Evolutionary conservation across 2,329 filamentous ascomycete genomes (phyloP).

Genomic region (Cadophora malorum): DNA sequence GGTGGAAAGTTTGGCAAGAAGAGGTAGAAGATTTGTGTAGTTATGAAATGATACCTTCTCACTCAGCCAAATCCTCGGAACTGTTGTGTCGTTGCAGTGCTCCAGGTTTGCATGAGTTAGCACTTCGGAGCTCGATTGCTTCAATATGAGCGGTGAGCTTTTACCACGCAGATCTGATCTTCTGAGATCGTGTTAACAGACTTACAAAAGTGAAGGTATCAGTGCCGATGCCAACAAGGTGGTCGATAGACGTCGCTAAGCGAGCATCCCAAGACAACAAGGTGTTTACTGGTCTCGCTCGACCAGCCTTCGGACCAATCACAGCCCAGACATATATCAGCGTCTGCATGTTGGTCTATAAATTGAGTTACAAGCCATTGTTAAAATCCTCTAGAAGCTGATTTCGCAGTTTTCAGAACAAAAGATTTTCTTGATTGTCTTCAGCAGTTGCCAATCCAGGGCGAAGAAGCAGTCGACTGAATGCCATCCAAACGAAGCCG

Average conservation of each 20-base stretch:
- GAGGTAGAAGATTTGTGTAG: conserved; percentile 16
- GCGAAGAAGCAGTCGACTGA: not conserved
- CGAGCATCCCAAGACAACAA: conserved; percentile 8
- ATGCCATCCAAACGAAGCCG: conserved; percentile 9
- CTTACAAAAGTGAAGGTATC: too few species aligned
- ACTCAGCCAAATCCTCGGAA: too few species aligned
- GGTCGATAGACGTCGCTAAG: not conserved
- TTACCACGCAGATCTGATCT: too few species aligned
- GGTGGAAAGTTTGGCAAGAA: conserved; percentile 33
- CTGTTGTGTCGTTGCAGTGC: not conserved
- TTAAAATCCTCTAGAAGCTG: not conserved
- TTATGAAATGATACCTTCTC: conserved; percentile 8
- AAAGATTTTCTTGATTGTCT: not conserved
- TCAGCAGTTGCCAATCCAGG: not conserved
- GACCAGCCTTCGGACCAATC: not conserved
- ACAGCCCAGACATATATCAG: conserved; percentile 3
- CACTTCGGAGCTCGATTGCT: too few species aligned
- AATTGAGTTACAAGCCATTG: too few species aligned
- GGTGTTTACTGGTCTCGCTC: not conserved
- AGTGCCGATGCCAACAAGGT: conserved; percentile 11
- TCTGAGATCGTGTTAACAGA: too few species aligned
- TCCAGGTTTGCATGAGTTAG: too few species aligned
- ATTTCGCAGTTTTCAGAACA: too few species aligned
- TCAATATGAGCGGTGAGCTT: not conserved
- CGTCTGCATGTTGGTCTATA: not conserved